phyloP scores from a whole-genome alignment of 495 filamentous ascomycete genomes.

The Bacidia rubella region DNA sequence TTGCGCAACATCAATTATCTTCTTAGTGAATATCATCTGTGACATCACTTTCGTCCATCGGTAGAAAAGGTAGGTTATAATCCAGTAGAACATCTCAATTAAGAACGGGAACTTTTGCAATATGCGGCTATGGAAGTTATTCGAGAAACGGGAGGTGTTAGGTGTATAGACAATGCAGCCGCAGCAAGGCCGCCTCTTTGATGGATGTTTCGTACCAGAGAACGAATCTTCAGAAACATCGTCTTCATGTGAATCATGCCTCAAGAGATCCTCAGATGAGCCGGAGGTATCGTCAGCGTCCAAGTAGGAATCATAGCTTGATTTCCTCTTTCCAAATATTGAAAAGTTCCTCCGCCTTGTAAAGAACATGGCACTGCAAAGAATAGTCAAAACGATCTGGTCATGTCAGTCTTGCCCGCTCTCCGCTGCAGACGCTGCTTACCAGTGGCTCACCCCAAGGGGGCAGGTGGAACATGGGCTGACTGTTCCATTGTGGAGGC shows the following conservation, averaged over 20 bases:
- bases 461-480: constrained; percentile 21
- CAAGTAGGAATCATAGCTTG: constrained; percentile 24
- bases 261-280: constrained; percentile 29
- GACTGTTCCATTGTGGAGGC: constrained; percentile 22
- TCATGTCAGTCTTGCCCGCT: constrained; percentile 4
- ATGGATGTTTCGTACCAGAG: constrained; percentile 26
- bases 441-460: constrained; percentile 49
- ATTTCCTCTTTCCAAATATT: constrained; percentile 26
- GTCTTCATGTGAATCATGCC: constrained; percentile 22
- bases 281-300: constrained; percentile 25
- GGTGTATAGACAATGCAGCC: constrained; percentile 37
- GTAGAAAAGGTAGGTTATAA: constrained; percentile 52
- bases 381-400: constrained; percentile 45
- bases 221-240: constrained; percentile 18
- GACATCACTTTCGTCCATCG: constrained; percentile 45
- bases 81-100: constrained; percentile 63
- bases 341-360: constrained; percentile 38
- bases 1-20: constrained; percentile 56
- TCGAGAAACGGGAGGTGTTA: constrained; percentile 43
- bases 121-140: constrained; percentile 42
- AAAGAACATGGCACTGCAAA: constrained; percentile 41
- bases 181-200: constrained; percentile 34
- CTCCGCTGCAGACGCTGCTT: constrained; percentile 15
- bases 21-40: constrained; percentile 39
- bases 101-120: constrained; percentile 36